Conservation (phyloP, 1,284 basidiomycete genomes). For the Cutaneotrichosporon curvatum region DNA sequence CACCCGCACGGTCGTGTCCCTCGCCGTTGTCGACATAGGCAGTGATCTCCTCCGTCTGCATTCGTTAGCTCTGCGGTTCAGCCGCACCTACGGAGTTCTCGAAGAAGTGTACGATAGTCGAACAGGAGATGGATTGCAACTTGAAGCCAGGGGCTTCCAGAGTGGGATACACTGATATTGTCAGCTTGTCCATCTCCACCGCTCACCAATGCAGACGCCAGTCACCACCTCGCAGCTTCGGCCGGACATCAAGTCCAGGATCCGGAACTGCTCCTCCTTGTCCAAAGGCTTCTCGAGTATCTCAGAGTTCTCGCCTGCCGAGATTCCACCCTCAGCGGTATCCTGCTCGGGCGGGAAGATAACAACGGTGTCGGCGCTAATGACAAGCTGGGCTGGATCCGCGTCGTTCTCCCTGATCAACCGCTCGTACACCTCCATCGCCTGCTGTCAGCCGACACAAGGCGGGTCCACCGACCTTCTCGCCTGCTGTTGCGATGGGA, state of each 20-base stretch:
- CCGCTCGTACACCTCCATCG: constrained; percentile 82
- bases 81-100: constrained; percentile 55
- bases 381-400: constrained; percentile 86
- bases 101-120: constrained; percentile 70
- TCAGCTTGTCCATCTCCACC: background rate
- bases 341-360: constrained; percentile 69
- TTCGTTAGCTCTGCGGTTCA: background rate
- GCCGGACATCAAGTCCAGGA: constrained; percentile 63
- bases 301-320: constrained; percentile 34
- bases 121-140: constrained; percentile 77
- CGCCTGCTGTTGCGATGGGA: constrained; percentile 82
- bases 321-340: constrained; percentile 31
- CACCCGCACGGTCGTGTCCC: constrained; percentile 84
- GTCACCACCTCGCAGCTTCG: constrained; percentile 84
- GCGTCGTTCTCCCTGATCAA: constrained; percentile 66
- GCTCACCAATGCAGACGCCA: constrained; percentile 68
- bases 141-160: constrained; percentile 78
- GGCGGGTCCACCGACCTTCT: constrained; percentile 55
- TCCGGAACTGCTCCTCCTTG: constrained; percentile 62
- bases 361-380: constrained; percentile 87
- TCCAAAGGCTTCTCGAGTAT: constrained; percentile 75
- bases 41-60: constrained; percentile 52
- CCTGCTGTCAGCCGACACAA: constrained; percentile 42
- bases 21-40: constrained; percentile 86
- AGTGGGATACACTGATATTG: constrained; percentile 63